A percentile compares a stretch with the other conserved stretches of the same genome.
Conservation (phyloP, 768 basidiomycete species). For the Piloderma croceum region DNA sequence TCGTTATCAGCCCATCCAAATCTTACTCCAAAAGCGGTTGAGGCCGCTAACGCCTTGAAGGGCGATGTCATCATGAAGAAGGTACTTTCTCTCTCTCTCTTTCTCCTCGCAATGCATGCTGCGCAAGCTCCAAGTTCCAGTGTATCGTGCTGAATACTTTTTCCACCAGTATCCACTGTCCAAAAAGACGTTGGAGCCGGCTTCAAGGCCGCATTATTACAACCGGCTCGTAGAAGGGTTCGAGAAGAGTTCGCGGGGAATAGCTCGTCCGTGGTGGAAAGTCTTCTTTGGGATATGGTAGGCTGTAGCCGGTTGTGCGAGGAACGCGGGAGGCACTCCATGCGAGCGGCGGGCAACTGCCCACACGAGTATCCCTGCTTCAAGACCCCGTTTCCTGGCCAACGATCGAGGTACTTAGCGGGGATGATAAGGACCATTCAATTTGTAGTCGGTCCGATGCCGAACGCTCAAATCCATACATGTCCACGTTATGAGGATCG, state of each 20-base stretch:
- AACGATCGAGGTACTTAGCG: too few species aligned
- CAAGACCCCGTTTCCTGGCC: too few species aligned
- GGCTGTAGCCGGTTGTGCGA: slow-evolving; percentile 4
- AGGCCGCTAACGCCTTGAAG: slow-evolving; percentile 50
- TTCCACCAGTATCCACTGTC: slow-evolving; percentile 59
- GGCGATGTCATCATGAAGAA: slow-evolving; percentile 53
- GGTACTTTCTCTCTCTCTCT: slow-evolving; percentile 31
- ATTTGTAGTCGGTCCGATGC: too few species aligned
- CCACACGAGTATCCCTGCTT: too few species aligned
- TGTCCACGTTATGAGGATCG: too few species aligned
- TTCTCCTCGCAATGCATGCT: too few species aligned
- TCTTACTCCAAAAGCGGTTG: slow-evolving; percentile 55
- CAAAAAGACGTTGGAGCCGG: slow-evolving; percentile 56
- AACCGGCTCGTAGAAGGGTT: slow-evolving; percentile 66
- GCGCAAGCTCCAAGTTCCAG: slow-evolving; percentile 12
- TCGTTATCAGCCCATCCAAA: slow-evolving; percentile 66
- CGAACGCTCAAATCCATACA: too few species aligned
- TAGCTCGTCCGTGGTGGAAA: slow-evolving; percentile 80
- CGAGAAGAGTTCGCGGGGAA: slow-evolving; percentile 72
- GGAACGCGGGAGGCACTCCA: too few species aligned
- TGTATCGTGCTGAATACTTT: slow-evolving; percentile 4
- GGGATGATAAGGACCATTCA: too few species aligned
- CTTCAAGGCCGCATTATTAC: slow-evolving; percentile 70
- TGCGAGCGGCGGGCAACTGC: too few species aligned
- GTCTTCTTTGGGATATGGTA: slow-evolving; percentile 75